phyloP scores from a whole-genome alignment of 768 basidiomycete species.

The Agaricus bisporus region DNA sequence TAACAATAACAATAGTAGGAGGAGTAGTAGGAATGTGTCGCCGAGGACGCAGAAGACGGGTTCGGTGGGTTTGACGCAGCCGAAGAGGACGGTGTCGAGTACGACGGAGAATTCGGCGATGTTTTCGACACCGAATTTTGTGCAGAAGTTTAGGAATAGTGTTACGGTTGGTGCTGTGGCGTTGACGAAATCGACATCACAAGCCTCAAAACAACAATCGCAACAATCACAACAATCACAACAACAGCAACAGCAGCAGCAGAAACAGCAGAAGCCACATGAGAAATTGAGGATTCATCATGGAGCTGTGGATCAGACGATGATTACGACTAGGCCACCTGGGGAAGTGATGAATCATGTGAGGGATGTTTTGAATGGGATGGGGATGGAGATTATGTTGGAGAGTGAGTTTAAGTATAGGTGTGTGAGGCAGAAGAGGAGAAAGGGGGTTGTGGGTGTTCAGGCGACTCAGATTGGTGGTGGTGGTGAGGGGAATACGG shows the following conservation, averaged over 20 bases:
- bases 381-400: conserved; percentile 85
- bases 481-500: conserved; percentile 30
- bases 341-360: conserved; percentile 87
- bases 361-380: conserved; percentile 67
- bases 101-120: conserved; percentile 31
- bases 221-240: conserved; percentile 13
- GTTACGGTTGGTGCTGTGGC: conserved; percentile 33
- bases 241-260: conserved; percentile 18
- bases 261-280: conserved; percentile 23
- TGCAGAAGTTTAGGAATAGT: conserved; percentile 43
- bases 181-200: background rate
- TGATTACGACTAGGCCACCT: conserved; percentile 78
- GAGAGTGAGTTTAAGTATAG: conserved; percentile 91
- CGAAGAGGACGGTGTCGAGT: conserved; percentile 38
- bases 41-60: conserved; percentile 5
- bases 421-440: conserved; percentile 74
- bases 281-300: conserved; percentile 74
- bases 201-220: conserved; percentile 12
- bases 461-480: conserved; percentile 21
- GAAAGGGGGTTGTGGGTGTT: conserved; percentile 41
- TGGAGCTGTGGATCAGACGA: conserved; percentile 88
- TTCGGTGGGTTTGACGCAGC: conserved; percentile 19
- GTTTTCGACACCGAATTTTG: conserved; percentile 38
- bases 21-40: no score
- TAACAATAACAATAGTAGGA: no score